Base-by-base conservation (phyloP, 148 eudicot species). In the Silene conica region DNA sequence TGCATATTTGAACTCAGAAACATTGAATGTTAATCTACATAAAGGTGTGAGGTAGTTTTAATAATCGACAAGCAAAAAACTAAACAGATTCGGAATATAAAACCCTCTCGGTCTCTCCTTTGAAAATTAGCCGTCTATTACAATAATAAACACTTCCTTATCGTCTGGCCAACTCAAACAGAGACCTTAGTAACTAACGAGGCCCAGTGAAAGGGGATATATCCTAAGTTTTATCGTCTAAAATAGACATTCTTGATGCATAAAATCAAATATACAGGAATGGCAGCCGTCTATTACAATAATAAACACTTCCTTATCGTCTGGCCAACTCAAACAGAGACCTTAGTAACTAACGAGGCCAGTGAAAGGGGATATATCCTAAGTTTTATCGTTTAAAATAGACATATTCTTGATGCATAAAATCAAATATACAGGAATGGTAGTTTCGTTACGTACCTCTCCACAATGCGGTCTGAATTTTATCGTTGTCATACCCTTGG, bases 401-500 rank as follows among this genome's bases (percentile, higher is more conserved):
- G n/a, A 31, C 48, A 31, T 4, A 18, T 16, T 64, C 11, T 62
- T 22, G 41, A 10, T 18, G 12, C 2, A 46, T 15, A 65, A 63
- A 2, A 46, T 45, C 41, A 56, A 6, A 55, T 28, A 45, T 50
- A 58, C 64, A 48, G 73, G 6, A 41, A 72, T 14, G 4, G 22
- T 31, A 73, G 48, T 16, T 75, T 45, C 48, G 31, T 34, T 63
- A 58, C 63, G 43, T 87, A 92, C 99, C 97, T 96, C 99, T 68
- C 99, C 99, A 70, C 94, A 83, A 83, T 96, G 99, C 13, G 99
- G 99, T 23, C 99, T 94, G 71, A 96, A 87, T 80, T 92, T 96
- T 58, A 96, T 96, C 15, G 96, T 90, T 16, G 91, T 87, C 97
- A 96, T 92, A 43, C 97, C 99, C 84, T 96, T 96, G 22, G 92